A percentile compares a stretch with the other conserved stretches of the same genome.
Conservation (phyloP, 495 filamentous ascomycete genomes). For the Penicillium canescens region DNA sequence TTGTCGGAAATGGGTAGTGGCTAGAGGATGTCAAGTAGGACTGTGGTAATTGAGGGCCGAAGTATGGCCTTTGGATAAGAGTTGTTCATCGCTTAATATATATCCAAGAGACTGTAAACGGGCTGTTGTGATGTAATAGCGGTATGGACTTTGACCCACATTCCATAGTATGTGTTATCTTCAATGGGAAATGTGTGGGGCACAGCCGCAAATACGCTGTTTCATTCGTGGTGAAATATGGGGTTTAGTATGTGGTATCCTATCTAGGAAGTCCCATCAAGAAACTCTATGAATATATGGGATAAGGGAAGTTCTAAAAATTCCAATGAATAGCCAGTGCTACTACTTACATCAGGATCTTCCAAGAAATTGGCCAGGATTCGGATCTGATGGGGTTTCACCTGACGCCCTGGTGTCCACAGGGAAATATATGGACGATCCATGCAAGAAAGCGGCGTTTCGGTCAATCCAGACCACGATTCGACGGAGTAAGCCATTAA, state of each 20-base stretch:
- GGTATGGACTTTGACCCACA: not conserved
- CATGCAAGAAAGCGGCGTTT: conserved; percentile 40
- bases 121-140: too few species aligned
- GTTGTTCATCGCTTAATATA: too few species aligned
- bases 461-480: conserved; percentile 48
- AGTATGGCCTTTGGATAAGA: too few species aligned
- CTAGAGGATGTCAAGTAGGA: too few species aligned
- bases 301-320: too few species aligned
- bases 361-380: conserved; percentile 31
- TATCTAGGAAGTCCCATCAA: conserved; percentile 4
- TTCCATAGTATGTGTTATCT: conserved; percentile 2
- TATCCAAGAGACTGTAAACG: too few species aligned
- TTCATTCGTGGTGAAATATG: not conserved
- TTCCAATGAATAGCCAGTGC: too few species aligned
- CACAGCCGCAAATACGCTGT: not conserved
- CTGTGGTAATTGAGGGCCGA: too few species aligned
- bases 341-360: conserved; percentile 11
- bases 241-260: conserved; percentile 7
- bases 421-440: conserved; percentile 4
- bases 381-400: conserved; percentile 22
- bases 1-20: too few species aligned
- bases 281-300: too few species aligned
- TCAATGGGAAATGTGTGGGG: not conserved
- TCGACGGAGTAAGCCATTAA: conserved; percentile 38
- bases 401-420: conserved; percentile 1